Base-by-base conservation (phyloP, 2,329 filamentous ascomycete genomes). In the Cladosporium sp. region DNA sequence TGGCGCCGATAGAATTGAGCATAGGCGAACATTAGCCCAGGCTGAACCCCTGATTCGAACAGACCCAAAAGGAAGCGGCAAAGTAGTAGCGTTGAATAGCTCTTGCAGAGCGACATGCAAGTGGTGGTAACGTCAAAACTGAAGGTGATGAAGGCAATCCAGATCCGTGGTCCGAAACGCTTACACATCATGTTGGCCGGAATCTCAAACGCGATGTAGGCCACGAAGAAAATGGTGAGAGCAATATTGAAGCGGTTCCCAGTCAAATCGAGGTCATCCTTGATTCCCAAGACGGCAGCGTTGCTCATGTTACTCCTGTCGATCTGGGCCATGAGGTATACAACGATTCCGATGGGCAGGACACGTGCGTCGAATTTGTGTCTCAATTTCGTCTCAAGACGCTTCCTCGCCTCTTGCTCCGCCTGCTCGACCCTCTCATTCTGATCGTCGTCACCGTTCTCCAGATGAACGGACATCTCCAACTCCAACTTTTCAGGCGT, bases 241-340 rank as follows among this genome's bases (percentile, higher is more conserved):
- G 35, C 35, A 3, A 49, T 42, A n/a, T 49, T 49, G 38, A 40
- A 49, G 14, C 41, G 35, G 11, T 40, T 49, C 7, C 35, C 35
- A 9, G 35, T 40, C 35, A 49, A 28, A 8, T 33, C 16, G 11
- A 74, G 62, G 46, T 77, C 74, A 10, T 70, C 59, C 51, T 73
- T 71, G 11, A 76, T 59, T 37, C 61, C 61, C 41, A 58, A 57
- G 33, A 64, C 60, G 33, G 59, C 61, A 3, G 61, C 62, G 49
- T 64, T 64, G n/a, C 57, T 54, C 35, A 57, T 55, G 22, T 59
- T 61, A 6, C 37, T 51, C 28, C 44, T 68, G 59, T 77, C 75
- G 33, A 78, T 66, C 65, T 81, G 81, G 49, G 75, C 77, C 14
- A 78, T 68, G 68, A 84, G 68, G 57, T 83, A 83, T 13, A 84